Conservation (phyloP, 129 eudicot species). For the Gnaphalium uliginosum region DNA sequence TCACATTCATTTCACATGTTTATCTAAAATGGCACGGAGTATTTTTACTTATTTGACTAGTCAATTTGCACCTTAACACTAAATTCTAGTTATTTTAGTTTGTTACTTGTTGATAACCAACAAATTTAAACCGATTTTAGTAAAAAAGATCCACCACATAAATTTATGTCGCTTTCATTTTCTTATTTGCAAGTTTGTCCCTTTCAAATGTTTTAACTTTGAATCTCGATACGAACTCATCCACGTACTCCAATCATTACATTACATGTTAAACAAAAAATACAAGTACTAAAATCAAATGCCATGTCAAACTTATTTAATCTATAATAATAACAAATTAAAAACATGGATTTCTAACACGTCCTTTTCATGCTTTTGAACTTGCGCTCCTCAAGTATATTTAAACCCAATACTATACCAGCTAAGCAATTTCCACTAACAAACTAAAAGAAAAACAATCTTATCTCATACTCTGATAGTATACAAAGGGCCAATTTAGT, state of each 20-base stretch:
- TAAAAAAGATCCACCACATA: background rate
- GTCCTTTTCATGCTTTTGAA: background rate
- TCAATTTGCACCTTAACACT: background rate
- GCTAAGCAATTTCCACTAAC: background rate
- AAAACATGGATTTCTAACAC: background rate
- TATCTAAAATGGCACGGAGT: background rate
- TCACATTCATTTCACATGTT: background rate
- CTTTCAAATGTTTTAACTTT: conserved; percentile 12
- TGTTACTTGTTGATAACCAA: background rate
- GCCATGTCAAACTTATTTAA: conserved; percentile 3
- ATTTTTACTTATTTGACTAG: background rate
- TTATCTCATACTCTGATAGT: background rate
- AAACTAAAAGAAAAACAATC: background rate
- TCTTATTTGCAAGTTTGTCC: conserved; percentile 11
- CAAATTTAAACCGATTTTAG: background rate
- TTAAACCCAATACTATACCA: background rate
- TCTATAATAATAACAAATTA: background rate
- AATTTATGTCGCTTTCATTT: conserved; percentile 15
- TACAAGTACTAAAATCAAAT: conserved; percentile 8
- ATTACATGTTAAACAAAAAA: conserved; percentile 24
- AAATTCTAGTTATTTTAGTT: background rate
- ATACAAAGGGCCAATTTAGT: background rate
- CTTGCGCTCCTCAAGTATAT: background rate
- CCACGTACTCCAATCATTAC: conserved; percentile 24
- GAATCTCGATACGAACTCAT: conserved; percentile 17